Percentiles rank a stretch among this genome's conserved stretches.
These are phyloP conservation scores for Lepiota brunneoincarnata DNA, from an alignment of 768 basidiomycete genomes.

Conservation along the genomic window DNA sequence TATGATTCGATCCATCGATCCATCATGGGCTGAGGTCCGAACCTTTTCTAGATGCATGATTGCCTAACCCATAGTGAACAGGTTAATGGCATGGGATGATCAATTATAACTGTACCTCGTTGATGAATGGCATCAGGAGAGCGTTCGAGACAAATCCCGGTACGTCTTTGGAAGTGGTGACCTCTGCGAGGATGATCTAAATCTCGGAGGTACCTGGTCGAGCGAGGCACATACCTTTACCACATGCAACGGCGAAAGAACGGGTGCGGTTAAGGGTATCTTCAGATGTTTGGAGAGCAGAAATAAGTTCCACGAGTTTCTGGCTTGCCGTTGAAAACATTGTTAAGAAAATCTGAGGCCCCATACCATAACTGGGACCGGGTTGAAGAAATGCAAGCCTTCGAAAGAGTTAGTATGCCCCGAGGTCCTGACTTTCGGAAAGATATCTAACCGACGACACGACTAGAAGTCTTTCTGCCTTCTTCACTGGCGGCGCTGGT, in stretches of 20 bases:
- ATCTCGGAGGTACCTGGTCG: neutral
- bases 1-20: neutral
- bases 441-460: slow-evolving; percentile 70
- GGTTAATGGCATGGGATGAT: neutral
- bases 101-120: slow-evolving; percentile 56
- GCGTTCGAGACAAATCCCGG: slow-evolving; percentile 97
- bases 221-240: slow-evolving; percentile 60
- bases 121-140: slow-evolving; percentile 95
- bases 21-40: neutral
- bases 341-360: neutral
- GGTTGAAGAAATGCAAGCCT: slow-evolving; percentile 96
- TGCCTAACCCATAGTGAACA: slow-evolving; percentile 46
- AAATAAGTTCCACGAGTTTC: slow-evolving; percentile 96
- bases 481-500: slow-evolving; percentile 55
- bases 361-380: slow-evolving; percentile 91
- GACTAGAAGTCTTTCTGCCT: slow-evolving; percentile 61
- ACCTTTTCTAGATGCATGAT: slow-evolving; percentile 94
- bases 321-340: slow-evolving; percentile 22
- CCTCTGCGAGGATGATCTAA: slow-evolving; percentile 50
- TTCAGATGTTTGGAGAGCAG: slow-evolving; percentile 85
- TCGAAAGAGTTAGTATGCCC: neutral
- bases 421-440: neutral
- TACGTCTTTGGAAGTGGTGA: slow-evolving; percentile 86
- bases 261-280: slow-evolving; percentile 75
- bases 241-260: slow-evolving; percentile 82